Base-by-base conservation (phyloP, 2,329 filamentous ascomycete species). In the Malbranchea cinnamomea region DNA sequence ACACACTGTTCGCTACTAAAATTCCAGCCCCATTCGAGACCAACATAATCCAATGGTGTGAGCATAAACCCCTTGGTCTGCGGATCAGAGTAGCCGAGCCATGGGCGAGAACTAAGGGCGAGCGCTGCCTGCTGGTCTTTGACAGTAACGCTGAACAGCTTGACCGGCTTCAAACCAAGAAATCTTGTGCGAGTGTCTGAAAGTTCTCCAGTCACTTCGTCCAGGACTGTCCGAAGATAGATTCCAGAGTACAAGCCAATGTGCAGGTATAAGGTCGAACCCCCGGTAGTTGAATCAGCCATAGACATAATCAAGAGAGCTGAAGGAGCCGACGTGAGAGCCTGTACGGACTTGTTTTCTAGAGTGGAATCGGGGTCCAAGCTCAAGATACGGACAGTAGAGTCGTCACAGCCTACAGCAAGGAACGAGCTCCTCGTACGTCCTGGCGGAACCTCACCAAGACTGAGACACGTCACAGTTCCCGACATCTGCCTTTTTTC, bases 161-260 rank as follows among this genome's bases (percentile, higher is more conserved):
- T 83, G 24, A 92, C 85, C 16, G 82, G 73, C 43, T 89, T 89
- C 0, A 85, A 79, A 0, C 91, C 91, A 6, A 98, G 64, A 56
- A 98, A 98, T 33, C 91, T 84, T 37, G 89, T 89, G 26, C 89
- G 70, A 0, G 87, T 95, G 49, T 98, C 87, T 2, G 85, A 91
- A 20, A 98, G 66, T 50, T 98, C 89, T 35, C 91, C 91, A 3
- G 85, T 95, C 23, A 93, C 72, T 49, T 95, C 91, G 45, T 98
- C 89, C 10, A 99, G 63, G 4, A 94, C 82, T 0, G 89, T 95
- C 25, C 91, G 74, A 14, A 99, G 71, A 50, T 99, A 98, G 7
- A 98, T 84, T 33, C 91, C 89, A 17, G 85, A 95, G 49, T 89
- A 78, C 2, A 99, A 68, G 32, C 89, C 91, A 37, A 99, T 95